Base-by-base conservation (phyloP, 305 asterid species). In the Fraxinus baroniana region DNA sequence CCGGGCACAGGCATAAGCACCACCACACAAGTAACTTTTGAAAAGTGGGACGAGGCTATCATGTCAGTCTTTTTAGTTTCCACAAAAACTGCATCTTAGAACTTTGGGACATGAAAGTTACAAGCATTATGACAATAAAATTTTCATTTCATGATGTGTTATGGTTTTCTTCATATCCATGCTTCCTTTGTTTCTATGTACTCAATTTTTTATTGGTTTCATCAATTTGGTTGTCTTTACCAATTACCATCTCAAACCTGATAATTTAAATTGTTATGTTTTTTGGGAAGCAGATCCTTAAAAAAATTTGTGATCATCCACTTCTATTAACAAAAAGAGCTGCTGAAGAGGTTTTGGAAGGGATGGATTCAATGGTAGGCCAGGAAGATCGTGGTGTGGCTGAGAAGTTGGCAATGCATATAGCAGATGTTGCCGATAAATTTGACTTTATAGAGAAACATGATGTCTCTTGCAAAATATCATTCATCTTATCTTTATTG, bases 261-360 rank as follows among this genome's bases (percentile, higher is more conserved):
- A 17, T 70, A 70, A 70, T 70, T 7, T 70, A 36, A 55, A 57
- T 74, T 73, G 36, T 80, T 79, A 60, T 26, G 39, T 46, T 24
- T 62, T 18, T 79, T 75, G 82, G 81, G 22, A 80, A 77, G 77
- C 92, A 94, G 99, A 95, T 95, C 85, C 76, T 96, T 88, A 96
- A 96, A 87, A 96, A 96, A 87, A 94, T 94, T 83, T 96, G 99
- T 70, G 99, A 96, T 80, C 99, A 96, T 89, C 99, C 99, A 41
- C 94, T 92, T 80, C 87, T 96, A 66, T 86, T 96, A 84, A 96
- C 99, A 55, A 96, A 96, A 90, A 89, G 98, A 90, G 99, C 99
- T 80, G 99, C 98, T 74, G 97, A 92, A 88, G 99, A 94, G 87
- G 94, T 96, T 77, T 86, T 96, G n/a, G 99, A 96, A 89, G 97